A percentile compares a stretch with the other conserved stretches of the same genome.
These are phyloP conservation scores for Danielozyma ontarioensis DNA, from an alignment of 805 yeast species.

Conservation along the genomic window DNA sequence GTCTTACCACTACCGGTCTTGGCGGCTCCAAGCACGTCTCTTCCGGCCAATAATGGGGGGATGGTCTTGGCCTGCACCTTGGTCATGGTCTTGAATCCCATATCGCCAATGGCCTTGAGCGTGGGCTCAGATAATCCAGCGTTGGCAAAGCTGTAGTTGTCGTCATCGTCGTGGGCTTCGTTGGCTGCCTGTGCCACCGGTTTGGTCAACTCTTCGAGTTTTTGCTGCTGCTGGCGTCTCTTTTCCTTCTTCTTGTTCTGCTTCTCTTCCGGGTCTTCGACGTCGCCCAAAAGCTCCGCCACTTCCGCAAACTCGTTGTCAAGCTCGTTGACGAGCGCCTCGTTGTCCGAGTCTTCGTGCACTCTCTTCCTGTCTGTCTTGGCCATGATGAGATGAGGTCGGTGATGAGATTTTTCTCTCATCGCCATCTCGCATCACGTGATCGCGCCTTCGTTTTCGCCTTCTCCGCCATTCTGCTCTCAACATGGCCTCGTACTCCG, in stretches of 20 bases:
- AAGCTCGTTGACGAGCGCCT: constrained; percentile 45
- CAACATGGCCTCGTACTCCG: constrained; percentile 38
- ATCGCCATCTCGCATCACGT: neutral
- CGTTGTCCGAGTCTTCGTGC: constrained; percentile 28
- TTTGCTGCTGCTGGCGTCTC: constrained; percentile 12
- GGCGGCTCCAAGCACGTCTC: constrained; percentile 99
- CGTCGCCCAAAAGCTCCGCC: constrained; percentile 45
- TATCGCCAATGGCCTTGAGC: constrained; percentile 67
- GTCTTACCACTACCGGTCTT: constrained; percentile 99
- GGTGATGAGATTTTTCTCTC: neutral
- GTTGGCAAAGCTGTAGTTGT: constrained; percentile 30
- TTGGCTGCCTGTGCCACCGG: constrained; percentile 21
- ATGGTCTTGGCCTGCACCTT: constrained; percentile 93
- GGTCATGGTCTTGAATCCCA: constrained; percentile 94
- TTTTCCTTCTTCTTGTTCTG: constrained; percentile 15
- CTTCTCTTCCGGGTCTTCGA: constrained; percentile 35
- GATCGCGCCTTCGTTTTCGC: too few relatives aligned
- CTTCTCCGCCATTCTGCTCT: neutral
- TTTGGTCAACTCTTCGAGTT: constrained; percentile 20
- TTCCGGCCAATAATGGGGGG: constrained; percentile 93
- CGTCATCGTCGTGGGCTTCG: constrained; percentile 24
- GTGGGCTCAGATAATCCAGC: constrained; percentile 76
- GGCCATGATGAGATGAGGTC: neutral
- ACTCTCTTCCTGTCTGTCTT: constrained; percentile 19
- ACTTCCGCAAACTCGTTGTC: constrained; percentile 57